Percentiles rank a stretch among this genome's conserved stretches.
Evolutionary conservation across 768 basidiomycete genomes (phyloP).

Genomic region (Pholiota conissans): DNA sequence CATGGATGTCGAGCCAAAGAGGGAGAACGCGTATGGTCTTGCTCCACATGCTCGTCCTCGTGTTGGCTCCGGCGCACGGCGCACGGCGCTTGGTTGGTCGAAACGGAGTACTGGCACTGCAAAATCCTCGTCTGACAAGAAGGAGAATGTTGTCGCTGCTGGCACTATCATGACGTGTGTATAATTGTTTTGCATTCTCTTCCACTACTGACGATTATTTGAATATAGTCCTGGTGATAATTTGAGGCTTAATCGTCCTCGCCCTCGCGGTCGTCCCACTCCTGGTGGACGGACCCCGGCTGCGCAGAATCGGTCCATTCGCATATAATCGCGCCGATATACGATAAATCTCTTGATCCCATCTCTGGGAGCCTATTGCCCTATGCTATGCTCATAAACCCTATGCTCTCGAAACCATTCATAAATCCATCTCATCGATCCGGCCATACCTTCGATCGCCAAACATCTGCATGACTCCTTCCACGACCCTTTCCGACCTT

Average conservation of each 20-base stretch:
- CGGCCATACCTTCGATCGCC: background rate
- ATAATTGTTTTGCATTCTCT: background rate
- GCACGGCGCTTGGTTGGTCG: constrained; percentile 61
- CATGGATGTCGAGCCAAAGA: constrained; percentile 38
- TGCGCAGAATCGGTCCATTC: constrained; percentile 36
- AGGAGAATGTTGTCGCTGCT: constrained; percentile 48
- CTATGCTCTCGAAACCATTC: constrained; percentile 2
- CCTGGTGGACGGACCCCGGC: constrained; percentile 31
- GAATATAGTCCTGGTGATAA: constrained; percentile 43
- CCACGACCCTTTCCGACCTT: background rate
- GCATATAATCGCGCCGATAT: constrained; percentile 23
- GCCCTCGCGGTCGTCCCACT: constrained; percentile 49
- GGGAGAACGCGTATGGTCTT: constrained; percentile 32
- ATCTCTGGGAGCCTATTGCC: background rate
- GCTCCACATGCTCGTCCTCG: constrained; percentile 46
- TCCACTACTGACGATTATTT: constrained; percentile 3
- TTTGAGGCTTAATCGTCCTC: constrained; percentile 48
- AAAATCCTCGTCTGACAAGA: constrained; percentile 51
- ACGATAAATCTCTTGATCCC: background rate
- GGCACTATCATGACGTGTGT: constrained; percentile 59
- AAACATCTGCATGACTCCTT: constrained; percentile 1
- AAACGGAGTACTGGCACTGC: constrained; percentile 52
- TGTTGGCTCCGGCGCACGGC: constrained; percentile 54
- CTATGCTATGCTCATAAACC: constrained; percentile 8
- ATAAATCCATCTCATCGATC: background rate